phyloP scores from a whole-genome alignment of 805 yeast genomes.

The Isabelozyma rhagii region DNA sequence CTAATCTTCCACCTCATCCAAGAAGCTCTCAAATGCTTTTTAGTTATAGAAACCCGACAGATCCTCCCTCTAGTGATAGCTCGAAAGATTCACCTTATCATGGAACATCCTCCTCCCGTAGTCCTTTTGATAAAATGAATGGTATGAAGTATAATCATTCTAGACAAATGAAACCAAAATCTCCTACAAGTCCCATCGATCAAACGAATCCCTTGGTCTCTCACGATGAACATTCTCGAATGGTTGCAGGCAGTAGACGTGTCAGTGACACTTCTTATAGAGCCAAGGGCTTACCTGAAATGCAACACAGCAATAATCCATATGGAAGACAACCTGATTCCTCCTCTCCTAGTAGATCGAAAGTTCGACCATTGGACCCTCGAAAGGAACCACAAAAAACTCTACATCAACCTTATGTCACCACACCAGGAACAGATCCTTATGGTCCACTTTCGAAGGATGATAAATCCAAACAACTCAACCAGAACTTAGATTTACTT shows the following conservation, averaged over 20 bases:
- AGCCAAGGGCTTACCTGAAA: background rate
- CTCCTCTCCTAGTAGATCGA: background rate
- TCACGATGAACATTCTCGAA: background rate
- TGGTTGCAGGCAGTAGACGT: background rate
- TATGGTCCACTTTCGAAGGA: conserved; percentile 2
- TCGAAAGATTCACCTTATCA: conserved; percentile 21
- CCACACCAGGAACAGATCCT: background rate
- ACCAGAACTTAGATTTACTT: conserved; percentile 38
- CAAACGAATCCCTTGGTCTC: background rate
- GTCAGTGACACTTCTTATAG: background rate
- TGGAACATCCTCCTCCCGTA: conserved; percentile 8
- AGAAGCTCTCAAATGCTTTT: conserved; percentile 34
- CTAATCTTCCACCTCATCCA: conserved; percentile 10
- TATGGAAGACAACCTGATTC: background rate
- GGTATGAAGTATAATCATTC: background rate
- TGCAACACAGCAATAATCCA: background rate
- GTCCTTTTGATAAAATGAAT: background rate
- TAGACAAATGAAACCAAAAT: background rate
- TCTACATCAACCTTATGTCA: background rate
- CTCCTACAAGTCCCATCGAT: background rate
- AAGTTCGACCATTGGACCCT: background rate
- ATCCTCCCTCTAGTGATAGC: background rate
- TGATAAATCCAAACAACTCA: conserved; percentile 31
- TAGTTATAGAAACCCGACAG: conserved; percentile 28
- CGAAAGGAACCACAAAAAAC: background rate